Percentiles rank a stretch among this genome's conserved stretches.
phyloP scores from a whole-genome alignment of 176 grass and related monocot species.

The Canna indica region DNA sequence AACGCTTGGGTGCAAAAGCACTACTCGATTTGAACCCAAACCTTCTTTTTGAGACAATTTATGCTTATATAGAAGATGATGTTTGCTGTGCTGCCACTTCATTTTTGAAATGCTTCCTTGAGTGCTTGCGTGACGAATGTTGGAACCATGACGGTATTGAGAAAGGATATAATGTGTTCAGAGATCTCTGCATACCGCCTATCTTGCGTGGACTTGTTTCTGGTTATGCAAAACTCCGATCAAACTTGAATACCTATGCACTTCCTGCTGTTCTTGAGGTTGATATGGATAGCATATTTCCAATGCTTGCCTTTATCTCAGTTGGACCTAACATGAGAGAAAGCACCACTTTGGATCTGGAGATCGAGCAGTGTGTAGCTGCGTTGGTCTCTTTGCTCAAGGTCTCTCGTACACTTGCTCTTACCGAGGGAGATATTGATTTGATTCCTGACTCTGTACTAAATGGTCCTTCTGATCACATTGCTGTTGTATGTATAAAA shows the following conservation, averaged over 20 bases:
- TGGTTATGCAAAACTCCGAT: conserved; percentile 77
- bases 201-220: conserved; percentile 66
- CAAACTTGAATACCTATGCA: conserved; percentile 93
- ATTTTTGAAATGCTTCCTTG: conserved; percentile 87
- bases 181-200: conserved; percentile 66
- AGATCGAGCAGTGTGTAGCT: conserved; percentile 80
- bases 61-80: conserved; percentile 84
- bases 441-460: conserved; percentile 31
- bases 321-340: conserved; percentile 48
- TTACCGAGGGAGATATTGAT: conserved; percentile 89
- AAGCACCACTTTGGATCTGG: conserved; percentile 33
- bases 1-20: conserved; percentile 70
- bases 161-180: conserved; percentile 65
- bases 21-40: conserved; percentile 61
- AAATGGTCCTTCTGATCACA: conserved; percentile 23
- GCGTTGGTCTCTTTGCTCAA: conserved; percentile 83
- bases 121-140: conserved; percentile 76
- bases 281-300: conserved; percentile 82
- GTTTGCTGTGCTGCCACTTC: conserved; percentile 81
- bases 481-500: conserved; percentile 64
- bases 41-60: conserved; percentile 73
- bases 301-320: conserved; percentile 89
- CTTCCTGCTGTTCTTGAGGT: conserved; percentile 54
- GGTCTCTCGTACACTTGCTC: conserved; percentile 70
- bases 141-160: conserved; percentile 77